Percentiles rank a stretch among this genome's conserved stretches.
Evolutionary conservation across 2,329 filamentous ascomycete genomes (phyloP).

Genomic region (Sordariomycetes sp.): DNA sequence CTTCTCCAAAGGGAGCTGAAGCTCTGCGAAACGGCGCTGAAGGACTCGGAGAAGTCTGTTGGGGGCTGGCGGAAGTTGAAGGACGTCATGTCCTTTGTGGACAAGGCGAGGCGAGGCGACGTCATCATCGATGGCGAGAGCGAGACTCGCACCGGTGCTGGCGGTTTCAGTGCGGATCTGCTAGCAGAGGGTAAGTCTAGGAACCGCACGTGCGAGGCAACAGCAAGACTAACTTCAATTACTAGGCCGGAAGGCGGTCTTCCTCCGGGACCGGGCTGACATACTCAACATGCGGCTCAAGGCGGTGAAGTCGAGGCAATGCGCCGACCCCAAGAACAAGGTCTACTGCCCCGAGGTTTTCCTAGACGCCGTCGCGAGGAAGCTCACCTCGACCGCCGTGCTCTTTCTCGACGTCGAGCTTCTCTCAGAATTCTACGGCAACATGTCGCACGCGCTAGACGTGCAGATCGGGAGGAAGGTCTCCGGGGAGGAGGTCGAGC

Average conservation of each 20-base stretch:
- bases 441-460: conserved; percentile 89
- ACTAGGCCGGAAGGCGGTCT: conserved; percentile 78
- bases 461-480: conserved; percentile 71
- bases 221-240: conserved; percentile 12
- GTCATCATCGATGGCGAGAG: conserved; percentile 74
- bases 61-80: conserved; percentile 74
- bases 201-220: background rate
- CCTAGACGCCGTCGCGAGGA: conserved; percentile 91
- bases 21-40: conserved; percentile 69
- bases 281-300: conserved; percentile 82
- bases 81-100: conserved; percentile 84
- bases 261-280: conserved; percentile 82
- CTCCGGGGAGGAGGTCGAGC: conserved; percentile 67
- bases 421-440: conserved; percentile 93
- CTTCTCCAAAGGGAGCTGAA: conserved; percentile 80
- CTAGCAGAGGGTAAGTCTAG: conserved; percentile 58
- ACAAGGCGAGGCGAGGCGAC: conserved; percentile 78
- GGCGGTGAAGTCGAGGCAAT: conserved; percentile 85
- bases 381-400: conserved; percentile 87
- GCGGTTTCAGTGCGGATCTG: conserved; percentile 82
- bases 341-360: conserved; percentile 96
- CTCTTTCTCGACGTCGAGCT: conserved; percentile 96
- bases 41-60: conserved; percentile 60
- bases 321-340: conserved; percentile 71
- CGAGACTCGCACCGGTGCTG: conserved; percentile 70